Base-by-base conservation (phyloP, 2,329 filamentous ascomycete genomes). In the Sclerotinia minor region DNA sequence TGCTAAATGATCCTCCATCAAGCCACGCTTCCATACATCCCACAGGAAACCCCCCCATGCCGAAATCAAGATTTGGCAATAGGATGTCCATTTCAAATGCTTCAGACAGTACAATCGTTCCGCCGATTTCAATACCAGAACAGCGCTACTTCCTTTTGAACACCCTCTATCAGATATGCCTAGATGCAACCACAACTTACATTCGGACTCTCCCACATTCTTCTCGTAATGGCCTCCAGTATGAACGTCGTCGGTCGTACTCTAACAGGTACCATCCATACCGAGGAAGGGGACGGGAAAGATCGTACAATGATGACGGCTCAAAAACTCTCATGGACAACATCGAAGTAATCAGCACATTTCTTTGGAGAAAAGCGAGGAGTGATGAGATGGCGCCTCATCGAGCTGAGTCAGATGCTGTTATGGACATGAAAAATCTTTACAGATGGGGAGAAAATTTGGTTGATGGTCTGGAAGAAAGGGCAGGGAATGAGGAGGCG, bases 321-420 rank as follows among this genome's bases (percentile, higher is more conserved):
- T 52, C 45, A 5, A 57, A 55, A 15, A 71, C 67, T 3, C 64
- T 73, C 11, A 74, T 74, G 71, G 73, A 73, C 54, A 73, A 73
- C 44, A 72, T 74, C 41, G 68, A 69, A 15, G 29, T 24, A 7
- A 73, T 74, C 47, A 67, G 66, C 44, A 73, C 69, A 3, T 50
- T 69, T n/a, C 44, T 73, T 5, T 74, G 73, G 73, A 66, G 68
- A n/a, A 71, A 70, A 49, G 72, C 73, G 21, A 66, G 71, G 9
- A 55, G 61, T 8, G 69, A 73, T 60, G 64, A 38, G 5, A 70
- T 73, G 63, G 72, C 70, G 13, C 72, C 72, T 15, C 71, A 71
- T 61, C 57, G 68, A 65, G 71, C 68, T 1, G 71, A 73, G 66
- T 68, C 67, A 0, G 59, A 67, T 45, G 68, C 72, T 9, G 66